Evolutionary conservation across 768 basidiomycete species (phyloP), one percentile per base, ranked within the genome.

Genomic region (Crepidotus variabilis): DNA sequence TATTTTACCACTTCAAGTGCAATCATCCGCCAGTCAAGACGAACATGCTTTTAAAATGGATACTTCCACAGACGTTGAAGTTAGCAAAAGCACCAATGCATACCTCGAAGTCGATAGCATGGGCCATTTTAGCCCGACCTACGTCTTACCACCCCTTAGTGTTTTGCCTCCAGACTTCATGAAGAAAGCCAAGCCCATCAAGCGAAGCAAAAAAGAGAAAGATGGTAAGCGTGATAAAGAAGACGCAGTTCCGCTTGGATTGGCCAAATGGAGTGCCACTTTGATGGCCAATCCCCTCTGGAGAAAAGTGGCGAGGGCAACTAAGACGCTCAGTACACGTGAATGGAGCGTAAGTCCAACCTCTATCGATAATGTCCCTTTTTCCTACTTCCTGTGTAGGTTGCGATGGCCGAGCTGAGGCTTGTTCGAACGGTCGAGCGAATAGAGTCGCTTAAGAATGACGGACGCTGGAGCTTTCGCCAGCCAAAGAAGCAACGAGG

Each of bases 401-500:
- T 93, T 47, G 92, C 91, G 1, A 84, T 90, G 67, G 75, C 80
- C 16, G 95, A 98, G 66, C 66, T 96, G 56, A 80, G 87, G 58
- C 78, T 95, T 33, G 70, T 90, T 32, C 84, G 91, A 43, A 85
- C 92, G 1, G 78, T 97, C 60, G 92, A 95, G 48, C 81, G 88
- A 10, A 86, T 99, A 49, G 94, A 98, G 57, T 69, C 75, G 24
- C 79, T 98, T 56, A 95, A 97, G 69, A 79, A 83, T 23, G 81
- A 80, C 10, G 87, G 86, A 2, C 77, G 84, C 34, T 99, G 97
- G 96, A 89, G 90, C 61, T 92, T 96, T 63, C 76, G 96, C 52
- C 97, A 99, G 65, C 94, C 94, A 9, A 98, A 96, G 72, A 96
- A 94, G 71, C 92, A 95, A 65, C 80, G 90, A 57, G 88, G 85